Evolutionary conservation across 306 rosid genomes (phyloP), one percentile per base, ranked within the genome.

Genomic region (Vigna mungo): DNA sequence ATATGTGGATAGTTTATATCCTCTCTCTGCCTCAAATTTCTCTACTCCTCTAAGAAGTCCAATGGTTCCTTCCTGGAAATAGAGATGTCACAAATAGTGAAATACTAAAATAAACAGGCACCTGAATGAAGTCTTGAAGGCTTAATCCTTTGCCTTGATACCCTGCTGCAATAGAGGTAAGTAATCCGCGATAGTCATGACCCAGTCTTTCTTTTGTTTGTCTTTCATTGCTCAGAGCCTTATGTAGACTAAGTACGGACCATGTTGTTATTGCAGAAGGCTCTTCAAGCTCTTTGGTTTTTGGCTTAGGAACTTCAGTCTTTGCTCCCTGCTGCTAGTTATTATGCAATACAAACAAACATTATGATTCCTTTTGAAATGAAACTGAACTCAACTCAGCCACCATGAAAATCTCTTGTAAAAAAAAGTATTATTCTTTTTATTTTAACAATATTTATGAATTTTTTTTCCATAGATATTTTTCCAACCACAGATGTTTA

Each of bases 41-140:
- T 86, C 87, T 11, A 86, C 98, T 77, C 93, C 98, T 65, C 72
- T 68, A 66, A 91, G 92, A 78, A 93, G 98, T 20, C 98, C 94
- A 41, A 90, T 85, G 88, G 89, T 91, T 60, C 97, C 96, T 91
- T 91, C 96, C 94, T 93, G 83, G 43, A 61, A 65, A 82, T 74
- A 72, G 47, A 70, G 11, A 32, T 58, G 59, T 61, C 41, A 62
- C 43, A 23, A 62, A 39, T 9, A 58, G 43, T 14, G 10, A 37
- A 87, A 43, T 52, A 83, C 74, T 27, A 34, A 74, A 18, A 36
- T 61, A 5, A 56, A 30, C 55, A 52, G 52, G 53, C 85, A 93
- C 98, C 97, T 93, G 97, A 79, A 89, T 85, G 80, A 93, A 96
- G 73, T 93, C 98, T 84, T 86, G 85, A 59, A 88, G 55, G 89